A percentile compares a stretch with the other conserved stretches of the same genome.
Evolutionary conservation across 1,284 basidiomycete genomes (phyloP).

Genomic region (Boletus semigastroideus): DNA sequence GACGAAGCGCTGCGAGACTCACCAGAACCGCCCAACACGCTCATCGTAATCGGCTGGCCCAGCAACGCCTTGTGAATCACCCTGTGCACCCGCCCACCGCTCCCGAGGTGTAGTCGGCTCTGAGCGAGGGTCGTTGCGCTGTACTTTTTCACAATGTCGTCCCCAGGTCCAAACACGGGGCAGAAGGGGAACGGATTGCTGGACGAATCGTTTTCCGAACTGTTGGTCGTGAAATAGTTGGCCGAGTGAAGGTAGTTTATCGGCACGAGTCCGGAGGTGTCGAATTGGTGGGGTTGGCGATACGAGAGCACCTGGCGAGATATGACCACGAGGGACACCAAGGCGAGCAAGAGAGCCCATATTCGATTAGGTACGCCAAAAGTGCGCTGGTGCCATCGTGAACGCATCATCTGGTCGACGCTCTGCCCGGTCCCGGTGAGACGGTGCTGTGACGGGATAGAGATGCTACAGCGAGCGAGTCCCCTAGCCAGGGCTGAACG

Average conservation of each 20-base stretch:
- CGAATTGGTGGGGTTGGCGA: slow-evolving; percentile 39
- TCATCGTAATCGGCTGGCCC: slow-evolving; percentile 87
- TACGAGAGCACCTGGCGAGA: slow-evolving; percentile 57
- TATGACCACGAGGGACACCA: slow-evolving; percentile 57
- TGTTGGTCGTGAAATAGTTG: slow-evolving; percentile 36
- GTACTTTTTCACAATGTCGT: slow-evolving; percentile 76
- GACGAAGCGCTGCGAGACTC: slow-evolving; percentile 31
- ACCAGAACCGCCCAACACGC: slow-evolving; percentile 88
- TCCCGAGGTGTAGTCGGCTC: slow-evolving; percentile 79
- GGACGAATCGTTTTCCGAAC: slow-evolving; percentile 46
- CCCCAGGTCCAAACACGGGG: slow-evolving; percentile 80
- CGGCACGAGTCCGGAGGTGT: slow-evolving; percentile 53
- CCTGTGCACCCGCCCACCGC: slow-evolving; percentile 79
- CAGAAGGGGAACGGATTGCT: slow-evolving; percentile 86
- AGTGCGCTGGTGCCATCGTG: slow-evolving; percentile 53
- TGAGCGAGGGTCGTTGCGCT: slow-evolving; percentile 75
- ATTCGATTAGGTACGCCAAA: slow-evolving; percentile 68
- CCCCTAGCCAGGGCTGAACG: slow-evolving; percentile 45
- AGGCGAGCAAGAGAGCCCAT: slow-evolving; percentile 62
- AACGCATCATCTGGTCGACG: slow-evolving; percentile 36
- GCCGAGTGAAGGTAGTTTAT: slow-evolving; percentile 59
- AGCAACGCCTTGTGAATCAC: slow-evolving; percentile 83
- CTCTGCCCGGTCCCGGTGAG: slow-evolving; percentile 43
- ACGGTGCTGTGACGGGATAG: slow-evolving; percentile 41
- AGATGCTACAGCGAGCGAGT: slow-evolving; percentile 47